A percentile compares a stretch with the other conserved stretches of the same genome.
phyloP scores from a whole-genome alignment of 306 rosid species.

The Acacia crassicarpa region DNA sequence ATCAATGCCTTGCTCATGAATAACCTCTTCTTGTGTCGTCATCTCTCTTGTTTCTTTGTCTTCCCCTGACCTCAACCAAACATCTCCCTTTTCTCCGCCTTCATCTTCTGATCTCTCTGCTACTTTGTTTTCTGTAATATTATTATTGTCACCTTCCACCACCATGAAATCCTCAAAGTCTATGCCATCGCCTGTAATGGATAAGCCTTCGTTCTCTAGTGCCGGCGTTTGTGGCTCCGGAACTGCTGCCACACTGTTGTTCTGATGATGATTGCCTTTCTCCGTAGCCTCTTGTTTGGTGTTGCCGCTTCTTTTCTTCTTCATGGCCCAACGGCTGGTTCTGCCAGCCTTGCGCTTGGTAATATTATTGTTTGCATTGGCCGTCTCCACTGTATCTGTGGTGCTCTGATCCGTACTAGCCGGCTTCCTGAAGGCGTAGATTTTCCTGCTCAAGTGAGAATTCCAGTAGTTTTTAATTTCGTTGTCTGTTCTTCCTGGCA shows the following conservation, averaged over 20 bases:
- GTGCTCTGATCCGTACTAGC: background rate
- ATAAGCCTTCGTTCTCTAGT: conserved; percentile 30
- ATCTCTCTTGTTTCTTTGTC: conserved; percentile 3
- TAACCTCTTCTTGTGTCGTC: background rate
- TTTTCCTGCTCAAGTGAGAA: conserved; percentile 77
- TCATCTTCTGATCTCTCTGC: background rate
- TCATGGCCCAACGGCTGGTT: conserved; percentile 73
- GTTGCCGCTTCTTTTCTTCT: conserved; percentile 40
- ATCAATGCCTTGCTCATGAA: conserved; percentile 25
- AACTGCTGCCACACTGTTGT: background rate
- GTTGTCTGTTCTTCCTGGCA: conserved; percentile 95
- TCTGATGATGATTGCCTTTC: background rate
- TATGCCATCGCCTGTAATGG: background rate
- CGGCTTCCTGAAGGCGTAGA: conserved; percentile 47
- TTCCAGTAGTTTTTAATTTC: conserved; percentile 96
- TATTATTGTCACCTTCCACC: background rate
- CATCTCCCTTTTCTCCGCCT: background rate
- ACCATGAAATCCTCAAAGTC: conserved; percentile 3
- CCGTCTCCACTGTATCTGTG: background rate
- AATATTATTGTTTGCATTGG: background rate
- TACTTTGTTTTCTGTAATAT: background rate
- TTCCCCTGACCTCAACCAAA: background rate
- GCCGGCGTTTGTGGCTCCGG: conserved; percentile 31
- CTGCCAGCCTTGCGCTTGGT: conserved; percentile 50
- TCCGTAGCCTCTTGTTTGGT: background rate